These are phyloP conservation scores for Lumnitzera littorea DNA, from an alignment of 345 rosid species.

Conservation along the genomic window DNA sequence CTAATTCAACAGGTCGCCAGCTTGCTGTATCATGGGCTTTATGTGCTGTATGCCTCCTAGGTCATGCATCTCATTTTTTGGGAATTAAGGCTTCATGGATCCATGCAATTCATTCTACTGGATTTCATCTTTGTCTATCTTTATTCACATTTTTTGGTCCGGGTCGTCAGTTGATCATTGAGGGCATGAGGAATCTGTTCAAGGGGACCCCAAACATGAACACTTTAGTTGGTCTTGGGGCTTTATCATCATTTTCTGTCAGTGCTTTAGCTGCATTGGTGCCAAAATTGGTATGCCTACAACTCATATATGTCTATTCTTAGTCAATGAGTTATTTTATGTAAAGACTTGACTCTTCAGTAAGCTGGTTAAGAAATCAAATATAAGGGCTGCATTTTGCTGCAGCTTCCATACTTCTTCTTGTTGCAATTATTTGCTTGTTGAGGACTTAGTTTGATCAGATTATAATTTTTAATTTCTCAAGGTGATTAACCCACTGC, in stretches of 20 bases:
- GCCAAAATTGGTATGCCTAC: slow-evolving; percentile 63
- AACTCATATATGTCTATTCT: slow-evolving; percentile 4
- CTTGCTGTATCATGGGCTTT: slow-evolving; percentile 96
- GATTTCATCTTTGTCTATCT: slow-evolving; percentile 81
- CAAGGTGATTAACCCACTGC: too few relatives aligned
- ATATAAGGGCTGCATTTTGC: too few relatives aligned
- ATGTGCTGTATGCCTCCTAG: slow-evolving; percentile 93
- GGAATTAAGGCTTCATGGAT: slow-evolving; percentile 71
- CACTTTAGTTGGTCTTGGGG: slow-evolving; percentile 95
- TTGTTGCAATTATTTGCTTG: too few relatives aligned
- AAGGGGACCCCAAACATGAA: slow-evolving; percentile 94
- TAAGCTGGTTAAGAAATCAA: too few relatives aligned
- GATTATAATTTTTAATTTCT: too few relatives aligned
- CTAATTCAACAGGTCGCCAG: slow-evolving; percentile 49
- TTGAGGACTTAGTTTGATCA: too few relatives aligned
- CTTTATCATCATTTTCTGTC: slow-evolving; percentile 83
- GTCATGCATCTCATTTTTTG: slow-evolving; percentile 76
- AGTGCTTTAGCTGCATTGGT: slow-evolving; percentile 78
- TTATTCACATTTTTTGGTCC: slow-evolving; percentile 91
- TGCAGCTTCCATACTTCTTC: too few relatives aligned
- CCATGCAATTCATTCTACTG: slow-evolving; percentile 77
- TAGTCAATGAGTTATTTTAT: too few relatives aligned
- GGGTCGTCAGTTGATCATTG: slow-evolving; percentile 78
- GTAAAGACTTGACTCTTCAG: too few relatives aligned
- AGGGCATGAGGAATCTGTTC: slow-evolving; percentile 73